Conservation (phyloP, 345 rosid genomes). For the Gossypium bickii region DNA sequence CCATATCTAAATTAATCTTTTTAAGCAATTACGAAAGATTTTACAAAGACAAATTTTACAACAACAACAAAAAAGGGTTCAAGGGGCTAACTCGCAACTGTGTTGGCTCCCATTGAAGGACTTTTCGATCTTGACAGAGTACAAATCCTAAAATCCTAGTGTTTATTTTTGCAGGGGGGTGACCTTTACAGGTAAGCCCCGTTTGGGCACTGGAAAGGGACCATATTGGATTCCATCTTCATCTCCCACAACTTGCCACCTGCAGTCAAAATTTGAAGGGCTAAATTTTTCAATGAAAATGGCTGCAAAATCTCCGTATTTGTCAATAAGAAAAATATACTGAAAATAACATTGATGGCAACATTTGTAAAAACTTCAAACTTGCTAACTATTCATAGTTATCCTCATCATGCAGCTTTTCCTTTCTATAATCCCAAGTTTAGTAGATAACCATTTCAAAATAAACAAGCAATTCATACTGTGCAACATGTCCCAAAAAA, state of each 20-base stretch:
- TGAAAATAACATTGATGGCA: slow-evolving; percentile 6
- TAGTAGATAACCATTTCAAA: not conserved
- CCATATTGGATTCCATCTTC: slow-evolving; percentile 88
- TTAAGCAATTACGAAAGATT: slow-evolving; percentile 1
- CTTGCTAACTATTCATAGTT: not conserved
- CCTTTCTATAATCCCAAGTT: not conserved
- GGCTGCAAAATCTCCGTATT: not conserved
- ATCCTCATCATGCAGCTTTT: not conserved
- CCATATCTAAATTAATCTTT: not conserved
- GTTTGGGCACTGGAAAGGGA: slow-evolving; percentile 88
- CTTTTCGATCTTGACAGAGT: not conserved
- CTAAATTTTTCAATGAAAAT: slow-evolving; percentile 1
- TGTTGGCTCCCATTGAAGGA: slow-evolving; percentile 12
- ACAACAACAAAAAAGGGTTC: not conserved
- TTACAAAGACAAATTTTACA: slow-evolving; percentile 5
- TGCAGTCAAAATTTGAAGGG: slow-evolving; percentile 24
- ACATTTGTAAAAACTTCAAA: not conserved
- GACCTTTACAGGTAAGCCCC: slow-evolving; percentile 68
- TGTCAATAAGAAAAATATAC: not conserved
- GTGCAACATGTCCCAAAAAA: not conserved
- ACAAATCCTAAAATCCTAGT: slow-evolving; percentile 7
- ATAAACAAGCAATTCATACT: not conserved
- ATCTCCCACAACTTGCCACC: slow-evolving; percentile 74
- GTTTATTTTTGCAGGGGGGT: slow-evolving; percentile 22
- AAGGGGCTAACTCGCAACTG: slow-evolving; percentile 8